A percentile compares a stretch with the other conserved stretches of the same genome.
Evolutionary conservation across 805 yeast species (phyloP).

Genomic region (Suhomyces sp.): DNA sequence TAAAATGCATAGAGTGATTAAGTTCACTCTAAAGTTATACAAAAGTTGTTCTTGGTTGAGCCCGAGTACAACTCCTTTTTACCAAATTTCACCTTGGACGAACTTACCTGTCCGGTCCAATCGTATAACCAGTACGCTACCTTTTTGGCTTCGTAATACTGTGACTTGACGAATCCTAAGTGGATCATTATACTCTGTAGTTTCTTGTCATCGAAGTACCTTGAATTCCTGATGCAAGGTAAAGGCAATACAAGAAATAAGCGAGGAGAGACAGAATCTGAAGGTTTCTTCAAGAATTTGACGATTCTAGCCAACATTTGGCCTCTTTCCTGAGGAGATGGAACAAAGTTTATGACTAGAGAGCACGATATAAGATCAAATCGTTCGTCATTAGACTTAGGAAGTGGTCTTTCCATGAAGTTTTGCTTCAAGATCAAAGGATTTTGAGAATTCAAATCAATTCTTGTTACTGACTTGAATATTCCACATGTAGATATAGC

Average conservation of each 20-base stretch:
- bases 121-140: conserved; percentile 69
- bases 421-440: conserved; percentile 73
- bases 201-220: conserved; percentile 58
- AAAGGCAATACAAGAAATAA: conserved; percentile 83
- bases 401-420: conserved; percentile 74
- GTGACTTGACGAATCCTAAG: conserved; percentile 56
- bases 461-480: conserved; percentile 53
- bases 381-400: conserved; percentile 40
- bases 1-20: too few relatives aligned
- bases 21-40: conserved; percentile 34
- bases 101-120: conserved; percentile 36
- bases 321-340: conserved; percentile 68
- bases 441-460: conserved; percentile 80
- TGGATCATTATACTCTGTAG: conserved; percentile 46
- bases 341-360: conserved; percentile 84
- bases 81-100: conserved; percentile 15
- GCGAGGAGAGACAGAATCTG: conserved; percentile 23
- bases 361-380: conserved; percentile 79
- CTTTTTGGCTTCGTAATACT: conserved; percentile 61
- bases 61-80: conserved; percentile 60
- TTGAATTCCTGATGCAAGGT: conserved; percentile 80
- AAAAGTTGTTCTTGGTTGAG: conserved; percentile 64
- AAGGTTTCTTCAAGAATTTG: conserved; percentile 48
- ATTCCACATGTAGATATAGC: conserved; percentile 57
- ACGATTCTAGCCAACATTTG: conserved; percentile 66